A percentile compares a stretch with the other conserved stretches of the same genome.
phyloP scores from a whole-genome alignment of 495 filamentous ascomycete species.

The Xylaria scruposa region DNA sequence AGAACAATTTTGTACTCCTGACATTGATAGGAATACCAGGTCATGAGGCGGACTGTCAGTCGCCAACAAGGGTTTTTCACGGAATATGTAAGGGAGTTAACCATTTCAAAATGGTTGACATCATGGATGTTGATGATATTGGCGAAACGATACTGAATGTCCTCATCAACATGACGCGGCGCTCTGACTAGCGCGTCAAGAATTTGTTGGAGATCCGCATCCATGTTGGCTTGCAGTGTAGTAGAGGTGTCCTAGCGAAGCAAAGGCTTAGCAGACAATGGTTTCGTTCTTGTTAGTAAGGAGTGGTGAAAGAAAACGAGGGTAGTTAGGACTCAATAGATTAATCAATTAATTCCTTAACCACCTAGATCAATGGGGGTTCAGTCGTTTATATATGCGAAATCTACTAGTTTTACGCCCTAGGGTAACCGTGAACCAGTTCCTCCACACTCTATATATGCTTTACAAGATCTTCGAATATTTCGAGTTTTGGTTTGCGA shows the following conservation, averaged over 20 bases:
- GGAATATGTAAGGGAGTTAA: not conserved
- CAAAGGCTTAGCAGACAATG: not conserved
- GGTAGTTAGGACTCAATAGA: not conserved
- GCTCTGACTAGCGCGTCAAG: not conserved
- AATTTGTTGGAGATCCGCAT: not conserved
- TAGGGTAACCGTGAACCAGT: not conserved
- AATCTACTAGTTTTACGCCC: not conserved
- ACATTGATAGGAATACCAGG: not conserved
- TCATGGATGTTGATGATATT: not conserved
- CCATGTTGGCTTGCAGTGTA: not conserved
- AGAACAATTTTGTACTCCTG: not conserved
- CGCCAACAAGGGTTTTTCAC: not conserved
- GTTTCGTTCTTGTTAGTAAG: not conserved
- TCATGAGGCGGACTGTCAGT: not conserved
- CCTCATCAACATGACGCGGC: not conserved
- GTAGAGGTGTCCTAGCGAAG: not conserved
- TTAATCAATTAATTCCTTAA: not conserved
- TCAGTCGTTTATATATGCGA: not conserved
- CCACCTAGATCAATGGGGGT: not conserved
- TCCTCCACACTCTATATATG: not conserved
- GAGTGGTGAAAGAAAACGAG: not conserved
- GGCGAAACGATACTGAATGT: not conserved
- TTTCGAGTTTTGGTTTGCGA: not conserved
- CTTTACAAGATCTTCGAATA: not conserved
- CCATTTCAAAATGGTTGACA: not conserved